Base-by-base conservation (phyloP, 2,329 filamentous ascomycete species). In the Blumeriella jaapii region DNA sequence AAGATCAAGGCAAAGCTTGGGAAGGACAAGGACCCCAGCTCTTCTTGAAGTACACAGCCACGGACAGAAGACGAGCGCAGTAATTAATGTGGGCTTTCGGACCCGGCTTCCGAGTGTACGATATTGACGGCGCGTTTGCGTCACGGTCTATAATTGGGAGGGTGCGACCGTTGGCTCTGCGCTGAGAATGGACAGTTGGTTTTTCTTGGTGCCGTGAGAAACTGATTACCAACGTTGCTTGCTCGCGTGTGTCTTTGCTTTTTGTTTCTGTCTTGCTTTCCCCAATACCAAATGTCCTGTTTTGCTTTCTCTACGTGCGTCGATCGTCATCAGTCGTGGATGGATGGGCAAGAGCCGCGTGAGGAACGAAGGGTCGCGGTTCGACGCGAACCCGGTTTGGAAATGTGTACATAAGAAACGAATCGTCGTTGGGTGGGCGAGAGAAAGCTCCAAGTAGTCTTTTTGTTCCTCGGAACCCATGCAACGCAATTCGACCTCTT, bases 1-100 rank as follows among this genome's bases (percentile, higher is more conserved):
- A 64, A 61, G 51, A 45, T 73, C 37, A 71, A 70, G 60, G 67
- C 67, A 45, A 71, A 69, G 56, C 57, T 71, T 24, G 42, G 51
- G 38, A 55, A 56, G 41, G 45, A 56, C 23, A 43, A 49, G 37
- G n/a, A n/a, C n/a, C n/a, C n/a, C n/a, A n/a, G n/a, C n/a, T 27
- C 24, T 11, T 23, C 8, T 11, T 5, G 13, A 29, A 15, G 12
- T 14, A 15, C 20, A 27, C 9, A 14, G 17, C 12, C 20, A 19
- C 27, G 41, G 29, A 17, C 29, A 24, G 6, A 15, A 31, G 39
- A 23, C 16, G 26, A 36, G 27, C 8, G 31, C 26, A 29, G 29
- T 40, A 41, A 39, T 41, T 22, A 35, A 9, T 29, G 37, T 34
- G 36, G 38, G 27, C 36, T 29, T 20, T 39, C 20, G 22, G 36